A percentile compares a stretch with the other conserved stretches of the same genome.
Evolutionary conservation across 345 rosid genomes (phyloP).

Genomic region (Cochlearia excelsa): DNA sequence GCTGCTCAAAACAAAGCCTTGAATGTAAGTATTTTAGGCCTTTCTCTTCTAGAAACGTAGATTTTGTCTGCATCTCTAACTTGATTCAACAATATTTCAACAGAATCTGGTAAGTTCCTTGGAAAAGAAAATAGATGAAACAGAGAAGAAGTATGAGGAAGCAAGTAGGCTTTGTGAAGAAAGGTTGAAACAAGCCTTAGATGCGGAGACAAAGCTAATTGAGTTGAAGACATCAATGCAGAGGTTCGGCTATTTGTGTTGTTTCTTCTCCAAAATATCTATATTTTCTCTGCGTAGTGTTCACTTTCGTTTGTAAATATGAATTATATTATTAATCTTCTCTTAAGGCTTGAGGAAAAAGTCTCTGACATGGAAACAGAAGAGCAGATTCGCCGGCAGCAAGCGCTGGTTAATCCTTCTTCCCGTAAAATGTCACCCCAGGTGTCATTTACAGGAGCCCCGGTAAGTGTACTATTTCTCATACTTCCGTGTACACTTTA

Average conservation of each 20-base stretch:
- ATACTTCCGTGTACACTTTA: conserved; percentile 4
- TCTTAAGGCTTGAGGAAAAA: conserved; percentile 74
- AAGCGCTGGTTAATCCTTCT: conserved; percentile 51
- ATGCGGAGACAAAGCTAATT: conserved; percentile 81
- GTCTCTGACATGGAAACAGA: conserved; percentile 79
- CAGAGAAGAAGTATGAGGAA: conserved; percentile 81
- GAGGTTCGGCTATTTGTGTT: conserved; percentile 42
- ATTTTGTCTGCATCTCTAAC: too few species aligned
- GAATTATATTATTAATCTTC: conserved; percentile 13
- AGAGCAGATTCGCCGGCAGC: conserved; percentile 67
- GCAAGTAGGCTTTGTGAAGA: conserved; percentile 71
- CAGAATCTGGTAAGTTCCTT: conserved; percentile 66
- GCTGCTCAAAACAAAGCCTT: conserved; percentile 69
- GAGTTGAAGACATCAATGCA: conserved; percentile 82
- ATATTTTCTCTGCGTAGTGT: conserved; percentile 6
- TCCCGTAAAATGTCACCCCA: conserved; percentile 56
- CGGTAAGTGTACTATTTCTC: conserved; percentile 38
- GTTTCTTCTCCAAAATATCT: conserved; percentile 20
- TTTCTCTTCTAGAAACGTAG: not conserved
- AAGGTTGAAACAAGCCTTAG: conserved; percentile 67
- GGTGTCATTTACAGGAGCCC: conserved; percentile 45
- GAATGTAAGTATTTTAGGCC: conserved; percentile 41
- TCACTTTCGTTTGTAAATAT: conserved; percentile 13
- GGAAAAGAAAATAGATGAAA: conserved; percentile 75
- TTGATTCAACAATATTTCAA: conserved; percentile 10